A percentile compares a stretch with the other conserved stretches of the same genome.
phyloP scores from a whole-genome alignment of 208 protist genomes.

The Entamoeba dispar region DNA sequence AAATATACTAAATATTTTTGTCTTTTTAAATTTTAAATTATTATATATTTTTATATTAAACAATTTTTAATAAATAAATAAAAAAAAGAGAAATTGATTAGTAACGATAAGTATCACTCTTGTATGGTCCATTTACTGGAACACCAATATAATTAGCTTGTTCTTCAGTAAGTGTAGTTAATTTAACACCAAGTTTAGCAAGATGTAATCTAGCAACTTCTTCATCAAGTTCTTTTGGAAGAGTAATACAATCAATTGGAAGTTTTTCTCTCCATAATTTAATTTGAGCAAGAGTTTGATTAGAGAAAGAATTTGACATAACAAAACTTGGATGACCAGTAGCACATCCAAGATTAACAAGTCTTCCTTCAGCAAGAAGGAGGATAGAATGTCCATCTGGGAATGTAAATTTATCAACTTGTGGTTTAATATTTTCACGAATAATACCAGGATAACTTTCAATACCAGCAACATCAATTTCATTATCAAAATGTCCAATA shows the following conservation, averaged over 20 bases:
- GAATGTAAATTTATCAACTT: slow-evolving; percentile 87
- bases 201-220: slow-evolving; percentile 91
- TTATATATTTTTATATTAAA: too few species aligned
- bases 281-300: slow-evolving; percentile 97
- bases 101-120: slow-evolving; percentile 89
- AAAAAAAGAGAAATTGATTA: slow-evolving; percentile 41
- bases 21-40: too few species aligned
- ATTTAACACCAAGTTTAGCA: slow-evolving; percentile 73
- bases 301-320: slow-evolving; percentile 96
- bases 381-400: slow-evolving; percentile 49
- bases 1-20: too few species aligned
- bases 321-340: slow-evolving; percentile 97
- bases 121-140: slow-evolving; percentile 75
- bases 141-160: slow-evolving; percentile 93
- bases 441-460: slow-evolving; percentile 51
- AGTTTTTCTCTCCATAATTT: slow-evolving; percentile 72
- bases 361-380: slow-evolving; percentile 54
- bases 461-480: slow-evolving; percentile 89
- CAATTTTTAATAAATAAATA: too few species aligned
- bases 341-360: slow-evolving; percentile 96
- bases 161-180: slow-evolving; percentile 69
- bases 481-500: slow-evolving; percentile 98
- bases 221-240: slow-evolving; percentile 95
- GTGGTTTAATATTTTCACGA: slow-evolving; percentile 87
- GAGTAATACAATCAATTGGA: slow-evolving; percentile 67